phyloP scores from a whole-genome alignment of 352 stramenopile genomes.

The Pythium dissimile region DNA sequence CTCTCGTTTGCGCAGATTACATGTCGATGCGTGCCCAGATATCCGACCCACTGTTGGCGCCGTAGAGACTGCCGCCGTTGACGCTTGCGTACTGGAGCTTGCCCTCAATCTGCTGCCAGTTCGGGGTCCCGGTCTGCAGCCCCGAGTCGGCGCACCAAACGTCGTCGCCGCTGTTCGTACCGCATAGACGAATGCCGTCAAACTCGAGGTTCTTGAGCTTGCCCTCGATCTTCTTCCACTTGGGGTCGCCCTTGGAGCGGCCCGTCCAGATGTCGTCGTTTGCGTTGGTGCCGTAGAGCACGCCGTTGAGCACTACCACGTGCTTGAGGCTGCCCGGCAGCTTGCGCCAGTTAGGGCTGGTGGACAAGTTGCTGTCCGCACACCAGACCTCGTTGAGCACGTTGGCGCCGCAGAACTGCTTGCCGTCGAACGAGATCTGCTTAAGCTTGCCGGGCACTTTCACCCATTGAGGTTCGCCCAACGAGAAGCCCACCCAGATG shows the following conservation, averaged over 20 bases:
- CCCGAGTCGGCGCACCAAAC: conserved; percentile 20
- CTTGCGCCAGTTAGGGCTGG: conserved; percentile 20
- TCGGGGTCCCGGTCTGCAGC: conserved; percentile 2
- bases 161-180: conserved; percentile 10
- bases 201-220: conserved; percentile 26
- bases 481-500: conserved; percentile 12
- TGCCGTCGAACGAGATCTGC: conserved; percentile 27
- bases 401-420: conserved; percentile 25
- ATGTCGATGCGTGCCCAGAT: conserved; percentile 8
- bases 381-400: conserved; percentile 22
- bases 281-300: conserved; percentile 22
- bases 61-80: conserved; percentile 5
- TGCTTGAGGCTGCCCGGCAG: conserved; percentile 23
- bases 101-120: conserved; percentile 15
- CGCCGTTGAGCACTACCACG: conserved; percentile 27
- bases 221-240: conserved; percentile 20
- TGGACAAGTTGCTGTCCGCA: conserved; percentile 19
- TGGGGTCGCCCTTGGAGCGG: conserved; percentile 16
- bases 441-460: conserved; percentile 17
- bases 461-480: conserved; percentile 8
- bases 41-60: conserved; percentile 2
- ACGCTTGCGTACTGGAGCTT: conserved; percentile 10
- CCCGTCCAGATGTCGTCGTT: conserved; percentile 21
- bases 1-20: too few relatives aligned
- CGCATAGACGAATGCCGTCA: conserved; percentile 24